These are phyloP conservation scores for Leishmania guyanensis DNA, from an alignment of 208 protist species.

Conservation along the genomic window DNA sequence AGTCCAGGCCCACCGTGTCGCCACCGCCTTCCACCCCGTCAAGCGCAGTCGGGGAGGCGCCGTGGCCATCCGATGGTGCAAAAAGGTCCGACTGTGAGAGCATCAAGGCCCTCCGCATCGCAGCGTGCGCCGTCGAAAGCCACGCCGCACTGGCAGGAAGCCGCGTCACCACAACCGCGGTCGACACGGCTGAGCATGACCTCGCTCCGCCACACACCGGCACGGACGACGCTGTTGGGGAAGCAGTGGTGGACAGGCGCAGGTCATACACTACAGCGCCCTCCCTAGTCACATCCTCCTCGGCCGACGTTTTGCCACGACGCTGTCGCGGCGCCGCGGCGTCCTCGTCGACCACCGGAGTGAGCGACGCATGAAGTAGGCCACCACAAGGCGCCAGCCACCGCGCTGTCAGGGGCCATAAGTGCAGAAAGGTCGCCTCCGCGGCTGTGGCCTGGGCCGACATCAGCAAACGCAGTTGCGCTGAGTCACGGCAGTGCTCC, in stretches of 20 bases:
- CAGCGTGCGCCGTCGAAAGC: constrained; percentile 1
- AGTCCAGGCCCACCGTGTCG: neutral
- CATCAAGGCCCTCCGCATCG: constrained; percentile 3
- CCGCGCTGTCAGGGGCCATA: constrained; percentile 12
- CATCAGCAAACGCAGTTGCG: constrained; percentile 1
- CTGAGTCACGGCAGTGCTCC: neutral
- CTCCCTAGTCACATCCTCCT: too few relatives aligned
- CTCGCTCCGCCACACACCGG: neutral
- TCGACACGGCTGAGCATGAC: neutral
- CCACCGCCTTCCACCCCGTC: neutral
- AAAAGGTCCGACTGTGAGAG: neutral
- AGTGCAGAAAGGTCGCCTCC: constrained; percentile 14
- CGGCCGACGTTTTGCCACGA: neutral
- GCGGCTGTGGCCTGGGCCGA: neutral
- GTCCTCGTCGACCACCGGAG: neutral
- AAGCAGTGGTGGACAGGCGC: neutral
- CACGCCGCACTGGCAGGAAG: constrained; percentile 8
- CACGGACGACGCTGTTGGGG: neutral
- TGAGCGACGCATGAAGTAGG: constrained; percentile 7
- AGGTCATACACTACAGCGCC: constrained; percentile 5
- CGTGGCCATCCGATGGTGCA: neutral
- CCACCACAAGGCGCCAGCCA: constrained; percentile 15
- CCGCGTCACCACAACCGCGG: neutral
- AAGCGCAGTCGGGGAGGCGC: neutral
- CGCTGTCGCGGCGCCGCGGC: neutral